Conservation (phyloP, 139 green algal species). For the Tetraselmis chui region DNA sequence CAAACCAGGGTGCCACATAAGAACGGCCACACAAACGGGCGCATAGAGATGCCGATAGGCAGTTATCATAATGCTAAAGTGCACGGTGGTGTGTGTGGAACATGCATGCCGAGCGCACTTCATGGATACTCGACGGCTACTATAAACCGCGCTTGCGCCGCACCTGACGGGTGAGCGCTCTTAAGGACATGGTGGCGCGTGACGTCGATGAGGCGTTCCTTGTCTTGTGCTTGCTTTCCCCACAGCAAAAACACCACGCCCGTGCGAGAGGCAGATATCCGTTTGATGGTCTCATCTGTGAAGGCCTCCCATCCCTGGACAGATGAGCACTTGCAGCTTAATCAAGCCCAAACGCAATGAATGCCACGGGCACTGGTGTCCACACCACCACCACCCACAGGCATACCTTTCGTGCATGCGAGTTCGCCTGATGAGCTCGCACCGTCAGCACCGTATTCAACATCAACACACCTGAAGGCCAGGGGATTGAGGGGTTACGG, state of each 20-base stretch:
- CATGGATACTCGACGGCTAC: too few species aligned
- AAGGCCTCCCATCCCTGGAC: constrained; percentile 87
- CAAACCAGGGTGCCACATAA: too few species aligned
- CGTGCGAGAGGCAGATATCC: constrained; percentile 46
- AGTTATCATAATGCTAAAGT: too few species aligned
- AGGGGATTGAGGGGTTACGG: constrained; percentile 11
- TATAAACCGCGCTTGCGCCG: too few species aligned
- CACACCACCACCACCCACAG: too few species aligned
- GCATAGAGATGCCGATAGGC: too few species aligned
- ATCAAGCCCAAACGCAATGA: too few species aligned
- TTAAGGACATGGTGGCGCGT: constrained; percentile 63
- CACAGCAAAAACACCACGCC: constrained; percentile 88
- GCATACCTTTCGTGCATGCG: constrained; percentile 64
- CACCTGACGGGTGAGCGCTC: constrained; percentile 56
- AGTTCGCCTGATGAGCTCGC: constrained; percentile 65
- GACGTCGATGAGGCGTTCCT: constrained; percentile 44
- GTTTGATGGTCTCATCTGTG: constrained; percentile 75
- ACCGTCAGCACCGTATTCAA: constrained; percentile 94
- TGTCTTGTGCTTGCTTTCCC: constrained; percentile 68
- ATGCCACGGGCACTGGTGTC: too few species aligned
- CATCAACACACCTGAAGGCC: constrained; percentile 74
- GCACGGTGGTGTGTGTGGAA: too few species aligned
- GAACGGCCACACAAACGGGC: too few species aligned
- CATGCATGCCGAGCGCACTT: too few species aligned
- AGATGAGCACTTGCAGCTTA: too few species aligned